Evolutionary conservation across 1,284 basidiomycete species (phyloP).

Genomic region (Cryptococcus neoformans): DNA sequence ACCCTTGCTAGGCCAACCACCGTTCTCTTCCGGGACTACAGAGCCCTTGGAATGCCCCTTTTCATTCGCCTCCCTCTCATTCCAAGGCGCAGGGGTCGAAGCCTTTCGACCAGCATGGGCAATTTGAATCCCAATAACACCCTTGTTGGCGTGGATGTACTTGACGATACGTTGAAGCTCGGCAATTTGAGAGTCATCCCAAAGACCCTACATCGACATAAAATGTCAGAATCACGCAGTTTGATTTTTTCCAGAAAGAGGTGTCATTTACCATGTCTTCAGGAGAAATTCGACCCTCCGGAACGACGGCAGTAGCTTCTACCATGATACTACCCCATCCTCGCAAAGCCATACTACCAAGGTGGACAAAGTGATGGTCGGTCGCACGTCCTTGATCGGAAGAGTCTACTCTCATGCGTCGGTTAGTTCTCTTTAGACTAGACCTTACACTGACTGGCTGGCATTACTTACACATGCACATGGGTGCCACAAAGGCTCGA

Average conservation of each 20-base stretch:
- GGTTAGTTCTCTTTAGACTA: not conserved
- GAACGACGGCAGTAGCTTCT: conserved; percentile 67
- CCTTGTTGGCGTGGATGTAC: conserved; percentile 67
- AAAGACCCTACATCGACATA: conserved; percentile 56
- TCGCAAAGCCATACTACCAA: conserved; percentile 54
- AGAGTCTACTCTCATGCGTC: conserved; percentile 54
- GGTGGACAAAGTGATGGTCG: conserved; percentile 75
- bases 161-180: conserved; percentile 67
- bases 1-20: conserved; percentile 69
- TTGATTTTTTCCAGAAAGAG: not conserved
- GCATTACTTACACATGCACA: conserved; percentile 57
- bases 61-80: conserved; percentile 37
- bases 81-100: conserved; percentile 62
- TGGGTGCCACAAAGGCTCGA: conserved; percentile 55
- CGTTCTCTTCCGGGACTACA: conserved; percentile 51
- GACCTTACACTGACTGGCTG: not conserved
- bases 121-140: conserved; percentile 72
- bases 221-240: conserved; percentile 1
- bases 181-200: conserved; percentile 69
- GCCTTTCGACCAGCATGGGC: conserved; percentile 75
- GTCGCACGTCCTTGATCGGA: conserved; percentile 67
- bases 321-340: conserved; percentile 61
- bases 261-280: conserved; percentile 38
- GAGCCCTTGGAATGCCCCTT: conserved; percentile 40
- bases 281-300: conserved; percentile 65